Evolutionary conservation across 129 eudicot species (phyloP).

Genomic region (Chrysanthemum lavandulifolium): DNA sequence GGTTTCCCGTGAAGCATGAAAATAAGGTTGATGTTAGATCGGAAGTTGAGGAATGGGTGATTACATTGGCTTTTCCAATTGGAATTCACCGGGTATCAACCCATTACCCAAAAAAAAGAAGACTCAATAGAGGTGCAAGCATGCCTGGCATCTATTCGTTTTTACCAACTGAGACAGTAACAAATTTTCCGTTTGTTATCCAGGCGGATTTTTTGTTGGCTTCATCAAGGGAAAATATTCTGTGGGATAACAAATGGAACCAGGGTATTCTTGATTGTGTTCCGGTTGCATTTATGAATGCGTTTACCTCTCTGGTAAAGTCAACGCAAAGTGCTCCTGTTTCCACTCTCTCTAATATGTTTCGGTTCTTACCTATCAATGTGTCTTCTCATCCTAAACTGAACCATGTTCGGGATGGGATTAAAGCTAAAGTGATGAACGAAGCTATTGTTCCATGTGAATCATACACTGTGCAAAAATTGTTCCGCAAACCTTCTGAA

Average conservation of each 20-base stretch:
- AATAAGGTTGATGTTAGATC: constrained; percentile 35
- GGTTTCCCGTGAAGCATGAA: constrained; percentile 42
- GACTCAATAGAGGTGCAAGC: constrained; percentile 41
- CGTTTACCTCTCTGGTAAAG: constrained; percentile 47
- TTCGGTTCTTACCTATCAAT: constrained; percentile 38
- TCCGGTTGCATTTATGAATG: constrained; percentile 43
- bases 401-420: constrained; percentile 37
- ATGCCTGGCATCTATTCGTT: constrained; percentile 55
- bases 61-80: constrained; percentile 57
- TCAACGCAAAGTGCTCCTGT: constrained; percentile 27
- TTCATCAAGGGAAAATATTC: constrained; percentile 54
- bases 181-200: constrained; percentile 58
- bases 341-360: constrained; percentile 32
- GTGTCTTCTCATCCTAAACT: constrained; percentile 27
- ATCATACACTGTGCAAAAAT: constrained; percentile 40
- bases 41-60: constrained; percentile 55
- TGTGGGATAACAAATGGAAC: constrained; percentile 56
- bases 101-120: too few relatives aligned
- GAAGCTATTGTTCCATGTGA: constrained; percentile 50
- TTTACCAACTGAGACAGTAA: constrained; percentile 52
- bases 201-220: constrained; percentile 60
- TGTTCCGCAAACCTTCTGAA: constrained; percentile 47
- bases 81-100: too few relatives aligned
- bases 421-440: constrained; percentile 27
- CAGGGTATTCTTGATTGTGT: constrained; percentile 52